phyloP scores from a whole-genome alignment of 345 rosid species.

The Syzygium grande region DNA sequence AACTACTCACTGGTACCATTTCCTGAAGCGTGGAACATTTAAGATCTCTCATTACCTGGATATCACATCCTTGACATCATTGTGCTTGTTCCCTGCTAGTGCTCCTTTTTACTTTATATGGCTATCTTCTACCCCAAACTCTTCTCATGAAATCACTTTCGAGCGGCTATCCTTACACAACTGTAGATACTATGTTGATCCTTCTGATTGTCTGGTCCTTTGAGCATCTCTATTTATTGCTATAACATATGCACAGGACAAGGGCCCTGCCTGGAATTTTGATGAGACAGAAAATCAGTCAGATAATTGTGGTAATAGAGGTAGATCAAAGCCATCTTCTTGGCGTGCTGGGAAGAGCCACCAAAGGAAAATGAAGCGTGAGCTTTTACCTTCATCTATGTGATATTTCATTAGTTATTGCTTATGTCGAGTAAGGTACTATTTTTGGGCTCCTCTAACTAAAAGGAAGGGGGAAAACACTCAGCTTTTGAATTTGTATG shows the following conservation, averaged over 20 bases:
- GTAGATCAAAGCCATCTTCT: constrained; percentile 13
- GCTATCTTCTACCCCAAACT: background rate
- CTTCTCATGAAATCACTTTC: background rate
- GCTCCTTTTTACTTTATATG: background rate
- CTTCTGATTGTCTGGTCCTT: background rate
- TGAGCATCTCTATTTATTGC: background rate
- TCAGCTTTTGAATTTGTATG: background rate
- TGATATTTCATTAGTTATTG: background rate
- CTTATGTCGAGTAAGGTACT: background rate
- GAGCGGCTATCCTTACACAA: background rate
- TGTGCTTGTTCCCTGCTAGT: background rate
- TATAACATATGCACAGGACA: constrained; percentile 17
- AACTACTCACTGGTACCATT: background rate
- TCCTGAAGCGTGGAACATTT: background rate
- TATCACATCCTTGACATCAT: background rate
- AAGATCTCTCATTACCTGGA: background rate
- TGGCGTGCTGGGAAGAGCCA: constrained; percentile 18
- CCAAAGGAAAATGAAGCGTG: constrained; percentile 32
- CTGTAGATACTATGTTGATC: background rate
- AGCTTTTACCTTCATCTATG: constrained; percentile 5
- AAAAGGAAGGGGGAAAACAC: background rate
- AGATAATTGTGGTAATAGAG: constrained; percentile 9
- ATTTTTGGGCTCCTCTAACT: background rate
- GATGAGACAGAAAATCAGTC: constrained; percentile 9
- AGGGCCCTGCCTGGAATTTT: constrained; percentile 23